Conservation (phyloP, 2,329 filamentous ascomycete genomes). For the Diaporthe sp. region DNA sequence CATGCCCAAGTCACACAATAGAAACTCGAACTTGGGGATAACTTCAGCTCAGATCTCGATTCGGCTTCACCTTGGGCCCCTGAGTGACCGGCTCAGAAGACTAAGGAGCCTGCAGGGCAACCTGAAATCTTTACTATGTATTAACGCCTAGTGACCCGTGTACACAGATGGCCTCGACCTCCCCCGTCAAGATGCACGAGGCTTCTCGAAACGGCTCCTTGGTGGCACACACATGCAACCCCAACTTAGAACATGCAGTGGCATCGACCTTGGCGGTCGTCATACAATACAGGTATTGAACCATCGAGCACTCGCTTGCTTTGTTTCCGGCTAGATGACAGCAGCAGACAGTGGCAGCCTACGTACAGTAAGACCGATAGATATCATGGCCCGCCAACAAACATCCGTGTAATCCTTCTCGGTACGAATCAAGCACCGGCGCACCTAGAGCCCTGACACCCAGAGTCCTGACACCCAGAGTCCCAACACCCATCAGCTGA, state of each 20-base stretch:
- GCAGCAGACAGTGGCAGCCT: background rate
- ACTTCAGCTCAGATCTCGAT: slow-evolving; percentile 2
- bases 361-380: background rate
- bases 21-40: background rate
- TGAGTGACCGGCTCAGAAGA: background rate
- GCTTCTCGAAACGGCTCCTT: background rate
- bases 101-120: background rate
- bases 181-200: background rate
- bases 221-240: background rate
- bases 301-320: background rate
- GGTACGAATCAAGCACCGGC: background rate
- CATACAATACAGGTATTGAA: background rate
- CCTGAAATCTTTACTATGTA: background rate
- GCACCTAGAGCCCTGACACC: too few species aligned
- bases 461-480: too few species aligned
- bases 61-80: background rate
- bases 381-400: background rate
- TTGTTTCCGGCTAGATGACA: background rate
- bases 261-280: background rate
- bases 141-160: background rate
- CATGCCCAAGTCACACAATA: background rate
- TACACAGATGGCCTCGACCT: background rate
- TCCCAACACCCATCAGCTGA: slow-evolving; percentile 24
- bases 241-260: background rate
- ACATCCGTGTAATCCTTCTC: background rate